Conservation (phyloP, 1,284 basidiomycete species). For the Malassezia dermatis region DNA sequence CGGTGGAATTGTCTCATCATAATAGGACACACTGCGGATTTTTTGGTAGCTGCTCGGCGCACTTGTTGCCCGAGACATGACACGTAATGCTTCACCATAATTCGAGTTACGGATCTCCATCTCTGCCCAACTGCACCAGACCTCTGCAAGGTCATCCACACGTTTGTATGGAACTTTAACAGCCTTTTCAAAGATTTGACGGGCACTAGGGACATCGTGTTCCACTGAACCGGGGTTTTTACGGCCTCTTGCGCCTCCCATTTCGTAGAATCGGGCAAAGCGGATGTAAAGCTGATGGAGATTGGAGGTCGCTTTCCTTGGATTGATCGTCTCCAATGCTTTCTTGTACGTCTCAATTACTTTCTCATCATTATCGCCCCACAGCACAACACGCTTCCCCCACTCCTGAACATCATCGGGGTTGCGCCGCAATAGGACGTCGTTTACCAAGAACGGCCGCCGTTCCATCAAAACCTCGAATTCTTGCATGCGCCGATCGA, state of each 20-base stretch:
- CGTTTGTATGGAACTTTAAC: conserved; percentile 80
- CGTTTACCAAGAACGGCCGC: conserved; percentile 89
- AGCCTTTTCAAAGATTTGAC: conserved; percentile 84
- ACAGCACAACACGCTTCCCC: conserved; percentile 93
- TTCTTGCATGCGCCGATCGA: conserved; percentile 79
- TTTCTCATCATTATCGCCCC: conserved; percentile 85
- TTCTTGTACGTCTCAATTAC: conserved; percentile 83
- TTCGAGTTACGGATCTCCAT: conserved; percentile 93
- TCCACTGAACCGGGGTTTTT: conserved; percentile 54
- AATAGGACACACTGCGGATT: conserved; percentile 74
- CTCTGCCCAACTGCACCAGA: conserved; percentile 99
- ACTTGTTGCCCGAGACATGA: conserved; percentile 83
- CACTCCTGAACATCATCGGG: conserved; percentile 98
- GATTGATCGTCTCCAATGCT: conserved; percentile 77
- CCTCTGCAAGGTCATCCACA: conserved; percentile 95
- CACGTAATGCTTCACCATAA: conserved; percentile 83
- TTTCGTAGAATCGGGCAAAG: conserved; percentile 95
- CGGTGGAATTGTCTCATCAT: conserved; percentile 80
- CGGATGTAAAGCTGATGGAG: conserved; percentile 82
- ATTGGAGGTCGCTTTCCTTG: conserved; percentile 82
- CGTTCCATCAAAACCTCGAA: conserved; percentile 93
- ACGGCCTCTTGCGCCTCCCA: conserved; percentile 58
- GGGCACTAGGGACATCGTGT: conserved; percentile 68
- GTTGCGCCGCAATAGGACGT: conserved; percentile 84
- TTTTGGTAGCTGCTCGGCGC: conserved; percentile 64